Evolutionary conservation across 495 filamentous ascomycete genomes (phyloP), one percentile per base, ranked within the genome.

Genomic region (Aspergillus leporis): DNA sequence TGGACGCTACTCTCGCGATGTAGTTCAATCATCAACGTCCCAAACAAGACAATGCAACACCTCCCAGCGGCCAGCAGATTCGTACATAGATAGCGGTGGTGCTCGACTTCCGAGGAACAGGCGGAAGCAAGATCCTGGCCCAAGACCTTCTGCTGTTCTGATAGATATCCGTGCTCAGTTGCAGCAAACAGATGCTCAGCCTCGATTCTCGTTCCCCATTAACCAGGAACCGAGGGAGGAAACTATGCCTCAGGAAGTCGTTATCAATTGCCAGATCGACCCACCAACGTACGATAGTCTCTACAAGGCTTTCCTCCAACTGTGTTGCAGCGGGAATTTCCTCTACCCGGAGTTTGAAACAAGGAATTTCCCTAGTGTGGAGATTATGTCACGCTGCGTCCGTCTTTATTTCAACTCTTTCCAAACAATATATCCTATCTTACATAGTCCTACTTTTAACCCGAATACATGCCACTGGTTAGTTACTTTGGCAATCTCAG

Each of bases 381-480:
- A 76, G 14, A 32, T 65, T 6, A 61, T 80, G 32, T 70, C 61
- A 30, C 55, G 54, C 21, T 74, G 78, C 43, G 55, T 81, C 30
- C 51, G 57, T 1, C 63, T 68, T 28, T 81, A 72, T 51, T 73
- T 77, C 19, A 63, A 75, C 28, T 68, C 68, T 36, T 81, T 79
- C 21, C 71, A 78, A 38, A 60, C 71, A 4, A 69, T 75, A n/a
- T 74, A 81, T 34, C 80, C 79, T 4, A 74, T 79, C 18, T 51
- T 80, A 28, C 80, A 82, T 60, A 55, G 63, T n/a, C 56, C 75
- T 9, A 74, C 72, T 1, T 76, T 80, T 55, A 60, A 78, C 50
- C 59, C 68, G 4, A 75, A 74, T 13, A 59, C 60, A 38, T 71
- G 64, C 22, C 76, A 79, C 57, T 81, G 78, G 78, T 59, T 80